Percentiles rank a stretch among this genome's conserved stretches.
These are phyloP conservation scores for Camellia granthamiana DNA, from an alignment of 148 eudicot genomes.

Conservation along the genomic window DNA sequence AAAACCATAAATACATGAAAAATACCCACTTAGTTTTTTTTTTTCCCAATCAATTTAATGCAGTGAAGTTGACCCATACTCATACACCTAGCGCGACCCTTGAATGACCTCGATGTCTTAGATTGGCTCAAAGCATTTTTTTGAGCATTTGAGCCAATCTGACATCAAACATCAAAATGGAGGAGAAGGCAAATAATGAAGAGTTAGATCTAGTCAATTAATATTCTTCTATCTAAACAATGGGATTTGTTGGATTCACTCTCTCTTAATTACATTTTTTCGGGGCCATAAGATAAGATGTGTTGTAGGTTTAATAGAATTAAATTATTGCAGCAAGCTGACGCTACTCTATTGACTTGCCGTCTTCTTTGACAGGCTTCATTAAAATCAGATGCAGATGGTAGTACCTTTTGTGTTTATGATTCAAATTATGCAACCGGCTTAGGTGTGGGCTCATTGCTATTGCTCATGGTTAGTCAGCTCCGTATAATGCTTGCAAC, in stretches of 20 bases:
- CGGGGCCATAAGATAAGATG: too few species aligned
- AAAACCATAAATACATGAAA: too few species aligned
- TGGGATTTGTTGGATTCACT: background rate
- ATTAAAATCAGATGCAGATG: constrained; percentile 12
- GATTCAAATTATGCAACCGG: constrained; percentile 64
- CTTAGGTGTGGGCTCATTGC: constrained; percentile 57
- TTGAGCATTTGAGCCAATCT: background rate
- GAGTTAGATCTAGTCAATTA: background rate
- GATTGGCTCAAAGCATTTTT: background rate
- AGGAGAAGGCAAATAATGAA: background rate
- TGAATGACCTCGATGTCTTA: background rate
- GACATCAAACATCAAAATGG: background rate
- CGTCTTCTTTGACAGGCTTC: constrained; percentile 40
- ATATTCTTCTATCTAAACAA: background rate
- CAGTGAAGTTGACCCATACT: too few species aligned
- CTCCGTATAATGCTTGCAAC: constrained; percentile 60
- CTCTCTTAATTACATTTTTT: too few species aligned
- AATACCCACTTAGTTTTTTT: too few species aligned
- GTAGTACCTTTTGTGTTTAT: constrained; percentile 52
- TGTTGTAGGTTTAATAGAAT: too few species aligned
- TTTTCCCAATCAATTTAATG: too few species aligned
- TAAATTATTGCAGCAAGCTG: too few species aligned
- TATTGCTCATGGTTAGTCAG: constrained; percentile 67
- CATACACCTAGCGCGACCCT: too few species aligned
- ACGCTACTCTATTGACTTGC: background rate